These are phyloP conservation scores for Colletotrichum sp. DNA, from an alignment of 2,329 filamentous ascomycete species.

Conservation along the genomic window DNA sequence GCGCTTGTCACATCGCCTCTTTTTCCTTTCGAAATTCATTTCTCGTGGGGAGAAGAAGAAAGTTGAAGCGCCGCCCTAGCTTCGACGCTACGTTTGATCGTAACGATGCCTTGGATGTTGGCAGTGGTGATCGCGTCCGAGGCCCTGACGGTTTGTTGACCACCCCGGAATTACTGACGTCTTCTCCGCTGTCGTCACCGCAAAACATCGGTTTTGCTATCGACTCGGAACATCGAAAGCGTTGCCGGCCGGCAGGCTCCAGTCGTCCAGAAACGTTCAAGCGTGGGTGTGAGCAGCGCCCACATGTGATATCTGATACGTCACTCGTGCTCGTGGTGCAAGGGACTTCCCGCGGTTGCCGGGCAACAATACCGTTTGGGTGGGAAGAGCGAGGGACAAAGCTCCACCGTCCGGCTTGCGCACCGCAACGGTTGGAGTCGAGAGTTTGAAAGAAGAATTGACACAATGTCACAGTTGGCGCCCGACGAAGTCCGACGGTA, in stretches of 20 bases:
- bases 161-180: background rate
- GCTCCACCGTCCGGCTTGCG: background rate
- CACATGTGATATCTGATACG: slow-evolving; percentile 16
- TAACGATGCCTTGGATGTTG: background rate
- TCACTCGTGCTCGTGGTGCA: slow-evolving; percentile 9
- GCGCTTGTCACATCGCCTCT: background rate
- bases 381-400: background rate
- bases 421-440: background rate
- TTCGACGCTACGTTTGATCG: background rate
- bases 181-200: background rate
- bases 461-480: background rate
- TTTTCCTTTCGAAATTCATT: background rate
- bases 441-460: background rate
- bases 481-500: background rate
- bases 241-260: background rate
- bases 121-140: background rate
- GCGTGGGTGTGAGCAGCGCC: background rate
- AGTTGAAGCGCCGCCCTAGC: background rate
- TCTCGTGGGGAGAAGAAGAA: background rate
- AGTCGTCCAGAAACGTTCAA: background rate
- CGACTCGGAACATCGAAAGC: background rate
- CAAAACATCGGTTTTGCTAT: background rate
- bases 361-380: slow-evolving; percentile 14
- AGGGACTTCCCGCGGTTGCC: slow-evolving; percentile 22
- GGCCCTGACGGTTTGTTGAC: background rate